Base-by-base conservation (phyloP, 2,329 filamentous ascomycete species). In the Hypomyces rosellus region DNA sequence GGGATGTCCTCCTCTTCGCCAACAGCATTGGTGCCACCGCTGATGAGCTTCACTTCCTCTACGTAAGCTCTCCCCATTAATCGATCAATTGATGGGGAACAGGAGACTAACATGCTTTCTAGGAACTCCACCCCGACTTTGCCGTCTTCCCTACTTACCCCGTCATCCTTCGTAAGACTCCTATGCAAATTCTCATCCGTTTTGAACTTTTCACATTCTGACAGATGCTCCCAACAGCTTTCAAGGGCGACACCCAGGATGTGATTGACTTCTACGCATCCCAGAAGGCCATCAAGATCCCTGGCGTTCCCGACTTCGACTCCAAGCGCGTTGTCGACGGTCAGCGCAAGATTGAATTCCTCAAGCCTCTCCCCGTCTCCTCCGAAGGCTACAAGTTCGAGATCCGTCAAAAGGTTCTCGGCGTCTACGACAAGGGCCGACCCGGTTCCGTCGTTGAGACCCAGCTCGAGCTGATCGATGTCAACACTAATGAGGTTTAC, bases 21-120 rank as follows among this genome's bases (percentile, higher is more conserved):
- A 86, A 86, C 69, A 92, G 86, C 72, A 92, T 96, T 66, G 91
- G 91, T 50, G 84, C 79, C 64, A 92, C 82, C 12, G 78, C 79
- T n/a, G 84, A 95, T 60, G 91, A 96, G 75, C 81, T 96, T 63
- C 89, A 96, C 66, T 95, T 92, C 66, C 84, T 96, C 71, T 96
- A 90, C 62, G 89, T 93, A 76, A 45, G 52, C 34, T 50, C 39
- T 51, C 38, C 52, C 11, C 46, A 22, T 53, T 5, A 43, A 22
- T 4, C 33, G 22, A n/a, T 41, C 18, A 14, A 33, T 33, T 20
- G 14, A 22, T 11, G 20, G 15, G 15, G 15, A 20, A 52, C 20
- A 25, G n/a, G 56, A 48, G 43, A 18, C 34, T 55, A 43, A 47
- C 45, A 34, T 20, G 9, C 45, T 33, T 33, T 45, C 1, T 57